Evolutionary conservation across 1,139 yeast species (phyloP), one percentile per base, ranked within the genome.

Genomic region (Scheffersomyces illinoinensis): DNA sequence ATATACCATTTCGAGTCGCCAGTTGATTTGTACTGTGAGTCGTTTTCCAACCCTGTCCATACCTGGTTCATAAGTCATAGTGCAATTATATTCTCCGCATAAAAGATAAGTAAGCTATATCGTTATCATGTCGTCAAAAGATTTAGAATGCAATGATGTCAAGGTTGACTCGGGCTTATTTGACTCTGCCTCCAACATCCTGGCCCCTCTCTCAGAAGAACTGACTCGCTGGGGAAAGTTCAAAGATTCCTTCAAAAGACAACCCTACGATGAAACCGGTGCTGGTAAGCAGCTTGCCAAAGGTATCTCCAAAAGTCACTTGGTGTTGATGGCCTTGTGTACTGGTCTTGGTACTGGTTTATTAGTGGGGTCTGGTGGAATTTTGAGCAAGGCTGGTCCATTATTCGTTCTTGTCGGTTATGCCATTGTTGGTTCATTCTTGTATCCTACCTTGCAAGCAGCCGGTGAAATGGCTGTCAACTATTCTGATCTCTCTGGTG

Each of bases 281-380:
- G 68, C 70, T 18, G 78, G 78, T 57, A 69, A 70, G 55, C 76
- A 69, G 54, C 66, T 75, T 53, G 68, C 71, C 50, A 77, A 77
- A 61, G 73, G 74, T 56, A 74, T 77, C 62, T 70, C 74, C 56
- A 67, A 66, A 60, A 73, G 79, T 59, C 82, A 78, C 61, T 72
- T 78, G 66, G 69, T 71, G 26, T 66, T 74, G 53, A 76, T 77
- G 74, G 77, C 81, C 17, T 71, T 77, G 58, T 75, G 73, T 54
- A 74, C 79, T 50, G 82, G 82, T 64, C 72, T 77, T 52, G 82
- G 82, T 60, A 77, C 82, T 33, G 82, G 82, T 64, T 71, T 77
- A 57, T 68, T 77, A 63, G 82, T 77, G 53, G 81, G 81, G 56
- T 68, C 78, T 18, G 81, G 80, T 60, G 66, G 67, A 50, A 68